These are phyloP conservation scores for Eutrema yunnanense DNA, from an alignment of 345 rosid genomes.

Conservation along the genomic window DNA sequence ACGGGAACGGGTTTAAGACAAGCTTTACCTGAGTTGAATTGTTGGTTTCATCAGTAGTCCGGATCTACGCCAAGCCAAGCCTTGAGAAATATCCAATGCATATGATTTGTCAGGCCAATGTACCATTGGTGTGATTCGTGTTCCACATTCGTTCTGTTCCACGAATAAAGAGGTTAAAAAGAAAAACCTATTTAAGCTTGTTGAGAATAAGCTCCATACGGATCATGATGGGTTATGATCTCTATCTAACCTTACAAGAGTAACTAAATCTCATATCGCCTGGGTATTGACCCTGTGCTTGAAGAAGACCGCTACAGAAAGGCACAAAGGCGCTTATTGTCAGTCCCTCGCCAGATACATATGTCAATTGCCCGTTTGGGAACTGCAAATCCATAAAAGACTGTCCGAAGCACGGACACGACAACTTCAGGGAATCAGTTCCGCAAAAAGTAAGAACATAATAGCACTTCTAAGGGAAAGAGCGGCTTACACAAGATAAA, in stretches of 20 bases:
- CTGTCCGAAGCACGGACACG: conserved; percentile 23
- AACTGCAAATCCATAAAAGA: conserved; percentile 95
- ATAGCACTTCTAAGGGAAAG: background rate
- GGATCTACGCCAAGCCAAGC: conserved; percentile 86
- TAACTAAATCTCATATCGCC: conserved; percentile 96
- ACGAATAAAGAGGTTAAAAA: background rate
- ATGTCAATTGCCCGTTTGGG: conserved; percentile 88
- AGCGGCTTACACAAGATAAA: conserved; percentile 68
- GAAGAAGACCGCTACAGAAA: conserved; percentile 82
- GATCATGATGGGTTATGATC: background rate
- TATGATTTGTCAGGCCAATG: conserved; percentile 91
- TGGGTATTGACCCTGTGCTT: conserved; percentile 95
- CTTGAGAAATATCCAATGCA: conserved; percentile 59
- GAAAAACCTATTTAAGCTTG: background rate
- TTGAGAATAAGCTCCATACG: background rate
- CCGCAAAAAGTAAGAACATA: background rate
- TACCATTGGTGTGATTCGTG: conserved; percentile 73
- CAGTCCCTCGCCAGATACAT: conserved; percentile 87
- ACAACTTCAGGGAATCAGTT: background rate
- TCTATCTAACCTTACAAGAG: conserved; percentile 62
- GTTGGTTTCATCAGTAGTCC: conserved; percentile 84
- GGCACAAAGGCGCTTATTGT: conserved; percentile 84
- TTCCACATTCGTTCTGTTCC: conserved; percentile 33
- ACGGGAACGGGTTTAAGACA: background rate
- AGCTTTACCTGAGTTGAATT: conserved; percentile 60